Evolutionary conservation across 2,329 filamentous ascomycete genomes (phyloP).

Genomic region (Ophiostoma novo-ulmi): DNA sequence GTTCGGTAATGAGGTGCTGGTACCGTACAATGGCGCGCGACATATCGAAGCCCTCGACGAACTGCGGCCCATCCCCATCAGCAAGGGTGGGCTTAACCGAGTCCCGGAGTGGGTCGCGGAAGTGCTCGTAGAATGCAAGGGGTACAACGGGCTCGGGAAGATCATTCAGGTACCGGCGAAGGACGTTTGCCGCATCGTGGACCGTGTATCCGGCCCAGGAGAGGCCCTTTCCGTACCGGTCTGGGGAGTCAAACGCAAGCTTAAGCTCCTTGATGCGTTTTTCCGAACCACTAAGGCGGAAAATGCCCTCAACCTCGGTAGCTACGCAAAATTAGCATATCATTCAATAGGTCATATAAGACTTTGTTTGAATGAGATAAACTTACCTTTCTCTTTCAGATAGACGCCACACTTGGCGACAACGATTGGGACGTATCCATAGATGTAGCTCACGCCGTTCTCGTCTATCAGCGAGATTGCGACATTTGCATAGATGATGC

Average conservation of each 20-base stretch:
- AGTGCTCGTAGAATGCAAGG: conserved; percentile 84
- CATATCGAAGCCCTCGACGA: conserved; percentile 68
- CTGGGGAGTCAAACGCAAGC: conserved; percentile 84
- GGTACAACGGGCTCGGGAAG: conserved; percentile 95
- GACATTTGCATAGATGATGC: conserved; percentile 96
- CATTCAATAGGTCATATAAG: background rate
- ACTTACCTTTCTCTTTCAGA: conserved; percentile 90
- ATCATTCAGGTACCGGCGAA: conserved; percentile 92
- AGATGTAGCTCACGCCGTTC: conserved; percentile 91
- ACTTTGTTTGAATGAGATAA: background rate
- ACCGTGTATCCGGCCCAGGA: conserved; percentile 98
- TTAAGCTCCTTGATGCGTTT: conserved; percentile 98
- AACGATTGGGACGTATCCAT: conserved; percentile 96
- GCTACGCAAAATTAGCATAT: conserved; percentile 49
- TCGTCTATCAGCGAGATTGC: conserved; percentile 94
- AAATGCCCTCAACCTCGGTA: conserved; percentile 92
- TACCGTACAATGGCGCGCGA: conserved; percentile 73
- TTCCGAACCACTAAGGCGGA: conserved; percentile 89
- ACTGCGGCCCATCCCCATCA: conserved; percentile 63
- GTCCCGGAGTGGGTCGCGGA: conserved; percentile 73
- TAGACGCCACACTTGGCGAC: conserved; percentile 98
- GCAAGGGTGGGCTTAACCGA: conserved; percentile 68
- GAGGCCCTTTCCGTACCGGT: conserved; percentile 91
- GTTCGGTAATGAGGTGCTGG: conserved; percentile 83
- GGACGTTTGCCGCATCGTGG: conserved; percentile 94